Evolutionary conservation across 2,329 filamentous ascomycete species (phyloP).

Genomic region (Truncatella angustata): DNA sequence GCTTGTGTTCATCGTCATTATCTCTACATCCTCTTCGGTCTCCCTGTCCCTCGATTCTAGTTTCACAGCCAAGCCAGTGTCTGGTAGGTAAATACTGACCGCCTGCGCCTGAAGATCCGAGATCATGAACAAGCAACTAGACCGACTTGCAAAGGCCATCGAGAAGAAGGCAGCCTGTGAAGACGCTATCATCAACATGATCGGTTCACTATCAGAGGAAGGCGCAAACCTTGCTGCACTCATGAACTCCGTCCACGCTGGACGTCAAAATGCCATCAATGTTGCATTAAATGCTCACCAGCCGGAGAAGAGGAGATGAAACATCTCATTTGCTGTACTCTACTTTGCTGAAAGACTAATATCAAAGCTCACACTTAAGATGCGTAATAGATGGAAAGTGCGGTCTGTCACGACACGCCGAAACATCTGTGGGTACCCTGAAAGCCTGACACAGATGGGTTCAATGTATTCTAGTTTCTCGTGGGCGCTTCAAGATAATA

Average conservation of each 20-base stretch:
- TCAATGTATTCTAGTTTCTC: too few relatives aligned
- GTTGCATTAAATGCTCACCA: background rate
- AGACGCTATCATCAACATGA: slow-evolving; percentile 5
- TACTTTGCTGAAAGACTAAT: too few relatives aligned
- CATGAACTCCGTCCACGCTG: slow-evolving; percentile 3
- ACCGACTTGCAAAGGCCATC: slow-evolving; percentile 8
- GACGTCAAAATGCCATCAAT: background rate
- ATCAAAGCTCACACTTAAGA: too few relatives aligned
- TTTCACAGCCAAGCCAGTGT: background rate
- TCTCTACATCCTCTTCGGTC: too few relatives aligned
- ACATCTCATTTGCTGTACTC: background rate
- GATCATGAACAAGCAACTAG: background rate
- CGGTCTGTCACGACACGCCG: too few relatives aligned
- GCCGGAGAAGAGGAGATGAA: background rate
- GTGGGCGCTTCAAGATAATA: too few relatives aligned
- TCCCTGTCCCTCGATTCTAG: background rate
- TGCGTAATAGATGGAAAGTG: too few relatives aligned
- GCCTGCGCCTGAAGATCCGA: background rate
- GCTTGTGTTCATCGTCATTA: background rate
- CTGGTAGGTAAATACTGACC: background rate
- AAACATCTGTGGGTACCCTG: too few relatives aligned
- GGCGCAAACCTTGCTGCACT: background rate
- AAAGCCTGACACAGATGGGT: too few relatives aligned
- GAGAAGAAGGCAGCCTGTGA: slow-evolving; percentile 11
- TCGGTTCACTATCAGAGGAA: background rate